A percentile compares a stretch with the other conserved stretches of the same genome.
Evolutionary conservation across 331 rosid genomes (phyloP).

Genomic region (Rosa hybrid): DNA sequence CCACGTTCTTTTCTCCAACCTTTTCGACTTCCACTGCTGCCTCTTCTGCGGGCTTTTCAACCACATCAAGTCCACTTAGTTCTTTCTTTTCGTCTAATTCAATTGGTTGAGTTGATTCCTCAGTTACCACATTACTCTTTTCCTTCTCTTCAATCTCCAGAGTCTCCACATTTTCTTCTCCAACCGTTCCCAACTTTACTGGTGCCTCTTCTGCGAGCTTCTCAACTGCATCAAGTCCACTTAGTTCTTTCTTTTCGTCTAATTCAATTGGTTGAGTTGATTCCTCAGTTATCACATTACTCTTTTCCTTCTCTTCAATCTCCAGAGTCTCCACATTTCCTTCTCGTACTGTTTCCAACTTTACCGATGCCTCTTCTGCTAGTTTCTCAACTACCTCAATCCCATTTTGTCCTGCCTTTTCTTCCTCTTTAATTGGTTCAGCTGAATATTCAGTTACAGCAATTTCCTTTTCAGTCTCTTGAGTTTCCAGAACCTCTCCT

Average conservation of each 20-base stretch:
- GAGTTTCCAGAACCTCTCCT: slow-evolving; percentile 28
- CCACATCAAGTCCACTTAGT: slow-evolving; percentile 21
- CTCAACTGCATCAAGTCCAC: slow-evolving; percentile 26
- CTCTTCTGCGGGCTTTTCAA: slow-evolving; percentile 37
- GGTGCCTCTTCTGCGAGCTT: slow-evolving; percentile 37
- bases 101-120: slow-evolving; percentile 23
- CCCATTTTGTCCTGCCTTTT: slow-evolving; percentile 29
- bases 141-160: slow-evolving; percentile 32
- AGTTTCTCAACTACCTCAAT: slow-evolving; percentile 28
- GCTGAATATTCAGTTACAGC: slow-evolving; percentile 25
- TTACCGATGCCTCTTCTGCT: slow-evolving; percentile 40
- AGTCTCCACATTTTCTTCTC: slow-evolving; percentile 26
- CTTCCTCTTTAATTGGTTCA: slow-evolving; percentile 22
- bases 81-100: slow-evolving; percentile 29
- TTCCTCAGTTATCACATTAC: slow-evolving; percentile 8
- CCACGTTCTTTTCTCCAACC: slow-evolving; percentile 31
- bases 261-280: slow-evolving; percentile 17
- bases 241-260: slow-evolving; percentile 29
- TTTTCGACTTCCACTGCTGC: slow-evolving; percentile 34
- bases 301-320: slow-evolving; percentile 35
- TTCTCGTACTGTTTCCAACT: slow-evolving; percentile 38
- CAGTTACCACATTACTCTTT: slow-evolving; percentile 6
- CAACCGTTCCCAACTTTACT: slow-evolving; percentile 27
- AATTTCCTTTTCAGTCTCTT: slow-evolving; percentile 36
- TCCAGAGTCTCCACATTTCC: slow-evolving; percentile 27